phyloP scores from a whole-genome alignment of 1,139 yeast genomes.

The Blastobotrys aristatus region DNA sequence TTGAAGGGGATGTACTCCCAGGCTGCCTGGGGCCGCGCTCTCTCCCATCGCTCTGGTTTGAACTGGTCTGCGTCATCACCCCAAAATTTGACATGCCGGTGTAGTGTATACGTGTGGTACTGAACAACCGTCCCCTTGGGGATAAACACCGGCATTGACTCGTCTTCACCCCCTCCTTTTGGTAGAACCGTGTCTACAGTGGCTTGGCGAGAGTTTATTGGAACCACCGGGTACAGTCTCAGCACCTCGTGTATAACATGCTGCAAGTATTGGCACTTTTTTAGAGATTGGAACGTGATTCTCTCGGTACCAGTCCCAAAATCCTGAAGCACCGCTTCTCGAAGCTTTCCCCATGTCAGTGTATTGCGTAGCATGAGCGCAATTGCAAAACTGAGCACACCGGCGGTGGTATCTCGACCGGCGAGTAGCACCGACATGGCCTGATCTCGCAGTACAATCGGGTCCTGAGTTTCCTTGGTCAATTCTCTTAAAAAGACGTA shows the following conservation, averaged over 20 bases:
- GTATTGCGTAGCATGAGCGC: conserved; percentile 46
- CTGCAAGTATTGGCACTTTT: conserved; percentile 46
- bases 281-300: conserved; percentile 45
- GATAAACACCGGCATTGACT: conserved; percentile 40
- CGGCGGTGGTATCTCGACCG: conserved; percentile 57
- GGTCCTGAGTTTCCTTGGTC: conserved; percentile 47
- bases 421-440: conserved; percentile 49
- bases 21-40: conserved; percentile 15
- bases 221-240: conserved; percentile 54
- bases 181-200: conserved; percentile 47
- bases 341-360: conserved; percentile 38
- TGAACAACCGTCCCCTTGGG: conserved; percentile 45
- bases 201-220: conserved; percentile 47
- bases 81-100: conserved; percentile 42
- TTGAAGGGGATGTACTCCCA: conserved; percentile 55
- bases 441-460: conserved; percentile 47
- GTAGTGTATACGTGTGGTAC: conserved; percentile 45
- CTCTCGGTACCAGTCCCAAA: conserved; percentile 26
- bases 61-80: conserved; percentile 48
- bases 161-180: conserved; percentile 48
- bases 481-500: conserved; percentile 49
- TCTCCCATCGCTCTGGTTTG: conserved; percentile 49
- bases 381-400: conserved; percentile 45
- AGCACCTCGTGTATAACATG: conserved; percentile 48
- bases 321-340: conserved; percentile 35